These are phyloP conservation scores for Dichomitus squalens DNA, from an alignment of 1,284 basidiomycete species.

Conservation along the genomic window DNA sequence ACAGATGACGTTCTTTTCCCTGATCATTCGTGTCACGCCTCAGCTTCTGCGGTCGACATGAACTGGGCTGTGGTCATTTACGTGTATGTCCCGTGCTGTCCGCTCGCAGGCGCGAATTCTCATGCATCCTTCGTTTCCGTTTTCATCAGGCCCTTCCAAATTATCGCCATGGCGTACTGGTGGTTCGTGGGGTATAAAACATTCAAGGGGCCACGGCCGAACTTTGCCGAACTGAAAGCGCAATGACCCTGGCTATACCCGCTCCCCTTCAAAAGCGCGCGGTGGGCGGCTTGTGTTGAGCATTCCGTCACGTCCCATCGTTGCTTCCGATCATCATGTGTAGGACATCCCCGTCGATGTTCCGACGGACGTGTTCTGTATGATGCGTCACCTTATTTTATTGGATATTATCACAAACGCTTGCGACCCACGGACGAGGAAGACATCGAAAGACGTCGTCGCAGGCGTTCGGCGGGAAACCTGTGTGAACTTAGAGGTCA, in stretches of 20 bases:
- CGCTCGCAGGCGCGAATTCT: not conserved
- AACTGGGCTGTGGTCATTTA: conserved; percentile 1
- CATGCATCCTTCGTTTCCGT: not conserved
- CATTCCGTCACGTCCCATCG: not conserved
- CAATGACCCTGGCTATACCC: conserved; percentile 13
- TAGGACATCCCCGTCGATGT: no score
- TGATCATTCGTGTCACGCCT: not conserved
- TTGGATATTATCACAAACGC: no score
- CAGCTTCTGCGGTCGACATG: not conserved
- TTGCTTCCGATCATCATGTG: not conserved
- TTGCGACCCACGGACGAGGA: no score
- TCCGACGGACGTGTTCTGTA: no score
- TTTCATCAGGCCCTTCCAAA: not conserved
- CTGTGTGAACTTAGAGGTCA: no score
- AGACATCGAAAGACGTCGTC: no score
- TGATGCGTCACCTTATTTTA: no score
- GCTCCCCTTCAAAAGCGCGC: no score
- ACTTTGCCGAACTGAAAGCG: not conserved
- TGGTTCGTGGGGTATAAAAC: not conserved
- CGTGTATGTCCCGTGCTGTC: not conserved
- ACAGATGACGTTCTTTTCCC: not conserved
- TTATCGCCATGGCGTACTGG: not conserved
- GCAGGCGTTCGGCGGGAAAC: no score
- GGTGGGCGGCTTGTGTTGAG: no score
- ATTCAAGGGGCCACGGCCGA: conserved; percentile 1